Percentiles rank a stretch among this genome's conserved stretches.
phyloP scores from a whole-genome alignment of 2,329 filamentous ascomycete species.

The Tolypocladium nubicola region DNA sequence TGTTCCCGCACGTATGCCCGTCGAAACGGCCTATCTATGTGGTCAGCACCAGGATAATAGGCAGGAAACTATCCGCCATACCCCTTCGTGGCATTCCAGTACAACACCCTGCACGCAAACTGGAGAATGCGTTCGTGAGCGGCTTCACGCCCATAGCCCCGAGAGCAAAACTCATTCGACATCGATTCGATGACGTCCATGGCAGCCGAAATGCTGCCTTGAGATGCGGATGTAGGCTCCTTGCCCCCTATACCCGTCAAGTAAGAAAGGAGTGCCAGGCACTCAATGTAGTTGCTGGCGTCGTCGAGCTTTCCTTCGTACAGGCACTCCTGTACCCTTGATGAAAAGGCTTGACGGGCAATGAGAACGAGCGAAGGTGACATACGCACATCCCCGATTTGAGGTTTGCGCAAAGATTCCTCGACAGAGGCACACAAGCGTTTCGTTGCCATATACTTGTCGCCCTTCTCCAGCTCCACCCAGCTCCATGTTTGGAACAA shows the following conservation, averaged over 20 bases:
- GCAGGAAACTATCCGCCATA: slow-evolving; percentile 16
- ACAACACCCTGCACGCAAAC: slow-evolving; percentile 53
- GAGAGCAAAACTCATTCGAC: slow-evolving; percentile 31
- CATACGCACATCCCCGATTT: slow-evolving; percentile 8
- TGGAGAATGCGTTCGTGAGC: slow-evolving; percentile 59
- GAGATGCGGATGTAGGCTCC: slow-evolving; percentile 33
- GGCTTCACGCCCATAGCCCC: slow-evolving; percentile 18
- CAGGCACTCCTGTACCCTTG: slow-evolving; percentile 44
- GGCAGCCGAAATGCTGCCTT: slow-evolving; percentile 46
- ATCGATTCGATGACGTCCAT: slow-evolving; percentile 29
- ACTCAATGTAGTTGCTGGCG: slow-evolving; percentile 48
- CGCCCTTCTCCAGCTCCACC: slow-evolving; percentile 43
- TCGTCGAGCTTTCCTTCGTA: slow-evolving; percentile 34
- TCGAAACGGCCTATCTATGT: slow-evolving; percentile 46
- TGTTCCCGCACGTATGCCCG: slow-evolving; percentile 53
- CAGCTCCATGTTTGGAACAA: slow-evolving; percentile 57
- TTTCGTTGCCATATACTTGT: slow-evolving; percentile 21
- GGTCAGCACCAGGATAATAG: background rate
- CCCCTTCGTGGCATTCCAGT: slow-evolving; percentile 51
- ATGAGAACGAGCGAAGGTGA: slow-evolving; percentile 37
- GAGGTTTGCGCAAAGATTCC: slow-evolving; percentile 9
- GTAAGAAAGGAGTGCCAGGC: slow-evolving; percentile 57
- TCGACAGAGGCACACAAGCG: slow-evolving; percentile 30
- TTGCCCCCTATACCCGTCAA: slow-evolving; percentile 33
- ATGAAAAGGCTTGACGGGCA: slow-evolving; percentile 39